Percentiles rank a stretch among this genome's conserved stretches.
Conservation (phyloP, 192 early-diverging fungal genomes). For the Rhizophagus sp. region DNA sequence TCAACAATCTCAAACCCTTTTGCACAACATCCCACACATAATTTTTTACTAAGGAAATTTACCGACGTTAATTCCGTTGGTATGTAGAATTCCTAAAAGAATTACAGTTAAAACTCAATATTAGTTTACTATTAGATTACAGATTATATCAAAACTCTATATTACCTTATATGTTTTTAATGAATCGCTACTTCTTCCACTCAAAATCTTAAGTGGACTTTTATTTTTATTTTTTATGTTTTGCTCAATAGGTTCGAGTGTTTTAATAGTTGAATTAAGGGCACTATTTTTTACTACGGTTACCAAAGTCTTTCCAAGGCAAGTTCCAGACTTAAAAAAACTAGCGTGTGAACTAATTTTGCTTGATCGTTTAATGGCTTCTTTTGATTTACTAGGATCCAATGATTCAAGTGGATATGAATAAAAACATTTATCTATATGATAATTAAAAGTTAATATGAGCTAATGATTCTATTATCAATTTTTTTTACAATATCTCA, state of each 20-base stretch:
- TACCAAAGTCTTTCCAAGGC: conserved; percentile 39
- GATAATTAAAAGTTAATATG: conserved; percentile 49
- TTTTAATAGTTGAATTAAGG: conserved; percentile 43
- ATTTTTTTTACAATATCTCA: conserved; percentile 43
- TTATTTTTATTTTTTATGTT: conserved; percentile 41
- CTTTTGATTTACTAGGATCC: conserved; percentile 62
- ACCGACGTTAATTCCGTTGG: conserved; percentile 86
- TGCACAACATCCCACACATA: conserved; percentile 82
- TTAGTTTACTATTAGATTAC: conserved; percentile 44
- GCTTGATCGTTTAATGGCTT: conserved; percentile 46
- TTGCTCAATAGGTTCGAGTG: conserved; percentile 47
- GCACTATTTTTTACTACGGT: conserved; percentile 42
- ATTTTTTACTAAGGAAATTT: conserved; percentile 79
- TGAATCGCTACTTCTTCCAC: conserved; percentile 39
- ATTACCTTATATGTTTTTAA: conserved; percentile 61
- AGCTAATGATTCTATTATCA: conserved; percentile 68
- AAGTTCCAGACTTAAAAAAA: conserved; percentile 51
- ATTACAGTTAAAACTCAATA: conserved; percentile 44
- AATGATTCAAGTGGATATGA: conserved; percentile 77
- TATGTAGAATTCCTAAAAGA: conserved; percentile 89
- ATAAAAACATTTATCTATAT: conserved; percentile 72
- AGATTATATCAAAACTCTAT: background rate
- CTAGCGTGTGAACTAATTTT: conserved; percentile 54
- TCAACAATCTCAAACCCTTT: conserved; percentile 96
- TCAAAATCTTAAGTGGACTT: conserved; percentile 35